Percentiles rank a stretch among this genome's conserved stretches.
These are phyloP conservation scores for Strobilomyces confusus DNA, from an alignment of 768 basidiomycete genomes.

Conservation along the genomic window DNA sequence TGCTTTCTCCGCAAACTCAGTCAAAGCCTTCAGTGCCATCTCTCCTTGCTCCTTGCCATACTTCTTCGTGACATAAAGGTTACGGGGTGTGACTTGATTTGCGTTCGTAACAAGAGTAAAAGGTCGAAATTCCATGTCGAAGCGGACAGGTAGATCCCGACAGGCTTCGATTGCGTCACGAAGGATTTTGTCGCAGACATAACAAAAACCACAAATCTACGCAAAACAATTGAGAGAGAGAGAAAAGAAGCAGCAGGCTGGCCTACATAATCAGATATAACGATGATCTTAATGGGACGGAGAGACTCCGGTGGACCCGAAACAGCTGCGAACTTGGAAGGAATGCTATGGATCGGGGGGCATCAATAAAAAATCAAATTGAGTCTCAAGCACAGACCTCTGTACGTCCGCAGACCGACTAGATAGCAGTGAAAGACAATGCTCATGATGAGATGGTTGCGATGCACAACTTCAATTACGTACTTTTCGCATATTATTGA, in stretches of 20 bases:
- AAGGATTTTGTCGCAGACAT: conserved; percentile 33
- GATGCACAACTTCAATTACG: background rate
- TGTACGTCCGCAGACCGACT: conserved; percentile 13
- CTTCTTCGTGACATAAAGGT: conserved; percentile 17
- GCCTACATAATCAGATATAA: conserved; percentile 31
- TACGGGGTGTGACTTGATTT: conserved; percentile 13
- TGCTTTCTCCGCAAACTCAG: conserved; percentile 23
- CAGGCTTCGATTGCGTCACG: conserved; percentile 32
- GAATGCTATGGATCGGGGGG: conserved; percentile 7
- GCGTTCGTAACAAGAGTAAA: conserved; percentile 18
- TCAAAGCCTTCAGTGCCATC: conserved; percentile 19
- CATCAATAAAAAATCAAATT: background rate
- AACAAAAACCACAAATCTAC: conserved; percentile 36
- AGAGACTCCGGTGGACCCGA: conserved; percentile 2
- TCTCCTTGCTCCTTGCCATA: conserved; percentile 27
- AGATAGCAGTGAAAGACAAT: background rate
- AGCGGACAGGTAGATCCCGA: conserved; percentile 26
- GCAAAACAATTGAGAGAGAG: background rate
- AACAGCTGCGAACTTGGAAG: conserved; percentile 13
- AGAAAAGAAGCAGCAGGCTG: background rate
- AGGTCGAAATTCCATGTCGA: conserved; percentile 32
- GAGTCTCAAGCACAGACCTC: conserved; percentile 8
- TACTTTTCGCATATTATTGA: conserved; percentile 6
- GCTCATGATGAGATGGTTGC: background rate
- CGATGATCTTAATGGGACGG: conserved; percentile 29